Conservation (phyloP, 208 protist species). For the Endotrypanum monterogeii region DNA sequence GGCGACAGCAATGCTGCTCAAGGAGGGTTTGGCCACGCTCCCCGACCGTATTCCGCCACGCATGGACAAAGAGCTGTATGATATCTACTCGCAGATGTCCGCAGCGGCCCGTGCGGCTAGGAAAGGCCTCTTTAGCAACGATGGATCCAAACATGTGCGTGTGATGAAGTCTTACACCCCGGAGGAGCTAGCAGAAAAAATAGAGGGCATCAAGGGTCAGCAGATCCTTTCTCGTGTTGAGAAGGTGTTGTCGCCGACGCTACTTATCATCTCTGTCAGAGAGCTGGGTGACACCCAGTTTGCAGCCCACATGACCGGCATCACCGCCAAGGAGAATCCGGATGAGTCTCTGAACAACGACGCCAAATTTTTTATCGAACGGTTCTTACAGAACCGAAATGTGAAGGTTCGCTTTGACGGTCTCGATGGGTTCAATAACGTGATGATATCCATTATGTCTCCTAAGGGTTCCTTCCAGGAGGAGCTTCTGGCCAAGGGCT, state of each 20-base stretch:
- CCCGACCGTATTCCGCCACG: slow-evolving; percentile 52
- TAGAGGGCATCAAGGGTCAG: slow-evolving; percentile 53
- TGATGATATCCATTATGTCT: slow-evolving; percentile 82
- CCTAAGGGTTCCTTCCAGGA: slow-evolving; percentile 84
- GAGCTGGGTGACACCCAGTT: slow-evolving; percentile 66
- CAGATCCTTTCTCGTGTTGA: slow-evolving; percentile 74
- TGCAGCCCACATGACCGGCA: slow-evolving; percentile 74
- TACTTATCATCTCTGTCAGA: slow-evolving; percentile 55
- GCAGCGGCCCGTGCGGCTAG: slow-evolving; percentile 46
- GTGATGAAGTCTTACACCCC: slow-evolving; percentile 44
- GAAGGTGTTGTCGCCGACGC: slow-evolving; percentile 61
- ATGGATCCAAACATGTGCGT: slow-evolving; percentile 66
- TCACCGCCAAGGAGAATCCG: slow-evolving; percentile 71
- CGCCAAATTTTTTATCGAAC: slow-evolving; percentile 77
- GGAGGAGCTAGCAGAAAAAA: slow-evolving; percentile 49
- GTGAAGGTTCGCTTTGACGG: slow-evolving; percentile 82
- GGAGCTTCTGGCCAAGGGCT: slow-evolving; percentile 80
- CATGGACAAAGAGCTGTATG: slow-evolving; percentile 74
- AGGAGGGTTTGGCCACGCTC: slow-evolving; percentile 72
- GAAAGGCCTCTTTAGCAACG: slow-evolving; percentile 73
- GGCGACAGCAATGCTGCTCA: slow-evolving; percentile 66
- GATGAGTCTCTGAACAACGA: slow-evolving; percentile 36
- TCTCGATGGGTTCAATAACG: slow-evolving; percentile 72
- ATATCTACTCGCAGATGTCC: slow-evolving; percentile 60
- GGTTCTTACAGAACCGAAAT: slow-evolving; percentile 81